A percentile compares a stretch with the other conserved stretches of the same genome.
phyloP scores from a whole-genome alignment of 352 stramenopile species.

The Aphanomyces euteiches region DNA sequence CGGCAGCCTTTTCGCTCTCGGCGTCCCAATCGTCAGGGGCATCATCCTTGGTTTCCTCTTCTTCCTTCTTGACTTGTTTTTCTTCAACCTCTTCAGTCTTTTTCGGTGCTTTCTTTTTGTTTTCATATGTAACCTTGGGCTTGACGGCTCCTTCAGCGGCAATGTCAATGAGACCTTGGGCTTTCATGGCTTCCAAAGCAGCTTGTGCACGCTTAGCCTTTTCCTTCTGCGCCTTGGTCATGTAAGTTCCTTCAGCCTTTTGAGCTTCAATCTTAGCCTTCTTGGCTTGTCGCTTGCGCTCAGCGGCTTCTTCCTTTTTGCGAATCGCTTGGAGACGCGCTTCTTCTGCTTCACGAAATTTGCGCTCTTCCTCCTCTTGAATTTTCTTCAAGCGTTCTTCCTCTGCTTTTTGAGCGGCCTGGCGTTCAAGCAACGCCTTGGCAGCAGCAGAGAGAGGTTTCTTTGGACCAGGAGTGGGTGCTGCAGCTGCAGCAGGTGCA shows the following conservation, averaged over 20 bases:
- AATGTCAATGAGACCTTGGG: constrained; percentile 78
- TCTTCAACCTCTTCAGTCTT: constrained; percentile 37
- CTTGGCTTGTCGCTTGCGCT: constrained; percentile 41
- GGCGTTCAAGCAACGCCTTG: constrained; percentile 67
- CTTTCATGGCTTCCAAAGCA: constrained; percentile 89
- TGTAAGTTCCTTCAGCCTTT: constrained; percentile 97
- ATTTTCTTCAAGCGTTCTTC: constrained; percentile 48
- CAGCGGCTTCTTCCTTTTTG: constrained; percentile 68
- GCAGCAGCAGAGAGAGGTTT: constrained; percentile 72
- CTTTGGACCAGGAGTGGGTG: constrained; percentile 40
- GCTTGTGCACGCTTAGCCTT: constrained; percentile 87
- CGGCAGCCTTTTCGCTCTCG: constrained; percentile 38
- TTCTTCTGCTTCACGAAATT: constrained; percentile 57
- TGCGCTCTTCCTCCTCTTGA: constrained; percentile 48
- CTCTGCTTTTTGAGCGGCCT: constrained; percentile 64
- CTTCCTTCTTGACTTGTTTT: constrained; percentile 37
- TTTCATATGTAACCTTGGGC: constrained; percentile 88
- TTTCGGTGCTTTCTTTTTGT: constrained; percentile 79
- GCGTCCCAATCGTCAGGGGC: constrained; percentile 68
- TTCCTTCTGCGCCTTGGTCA: constrained; percentile 98
- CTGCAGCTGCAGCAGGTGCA: constrained; percentile 36
- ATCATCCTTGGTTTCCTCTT: constrained; percentile 46
- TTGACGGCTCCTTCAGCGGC: constrained; percentile 65
- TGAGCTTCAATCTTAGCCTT: constrained; percentile 88
- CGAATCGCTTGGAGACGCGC: constrained; percentile 54